Conservation (phyloP, 2,329 filamentous ascomycete genomes). For the Trichoderma citrinoviride region DNA sequence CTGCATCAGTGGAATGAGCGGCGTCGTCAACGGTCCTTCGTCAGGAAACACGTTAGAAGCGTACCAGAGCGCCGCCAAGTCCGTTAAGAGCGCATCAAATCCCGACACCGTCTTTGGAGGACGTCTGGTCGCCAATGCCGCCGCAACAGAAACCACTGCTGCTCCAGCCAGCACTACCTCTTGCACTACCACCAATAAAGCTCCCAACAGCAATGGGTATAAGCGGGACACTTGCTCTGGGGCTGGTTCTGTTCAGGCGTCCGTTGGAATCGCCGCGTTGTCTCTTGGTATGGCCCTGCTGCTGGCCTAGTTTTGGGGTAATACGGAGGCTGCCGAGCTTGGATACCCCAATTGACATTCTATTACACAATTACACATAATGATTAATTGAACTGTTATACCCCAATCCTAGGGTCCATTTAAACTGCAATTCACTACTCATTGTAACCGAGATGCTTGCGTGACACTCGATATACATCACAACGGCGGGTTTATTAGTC, state of each 20-base stretch:
- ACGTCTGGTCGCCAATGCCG: neutral
- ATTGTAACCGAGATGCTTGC: too few species aligned
- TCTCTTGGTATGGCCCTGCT: conserved; percentile 18
- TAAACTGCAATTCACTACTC: too few species aligned
- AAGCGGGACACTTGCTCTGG: conserved; percentile 9
- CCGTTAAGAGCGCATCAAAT: neutral
- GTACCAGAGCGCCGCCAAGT: conserved; percentile 17
- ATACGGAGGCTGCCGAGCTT: neutral
- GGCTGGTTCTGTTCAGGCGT: conserved; percentile 10
- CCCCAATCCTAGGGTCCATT: neutral
- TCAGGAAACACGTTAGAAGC: conserved; percentile 17
- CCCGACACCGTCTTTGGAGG: neutral
- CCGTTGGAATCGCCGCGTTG: conserved; percentile 7
- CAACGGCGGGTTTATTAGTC: too few species aligned
- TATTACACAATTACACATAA: neutral
- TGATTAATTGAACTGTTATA: neutral
- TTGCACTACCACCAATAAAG: neutral
- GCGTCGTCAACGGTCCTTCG: conserved; percentile 25
- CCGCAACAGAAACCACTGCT: neutral
- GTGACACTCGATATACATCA: too few species aligned
- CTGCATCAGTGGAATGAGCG: conserved; percentile 29
- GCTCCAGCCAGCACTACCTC: neutral
- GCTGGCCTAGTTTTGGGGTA: neutral
- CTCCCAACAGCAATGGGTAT: neutral
- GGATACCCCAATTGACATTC: neutral